Evolutionary conservation across 805 yeast species (phyloP), one percentile per base, ranked within the genome.

Genomic region (Schizosaccharomyces japonicus): DNA sequence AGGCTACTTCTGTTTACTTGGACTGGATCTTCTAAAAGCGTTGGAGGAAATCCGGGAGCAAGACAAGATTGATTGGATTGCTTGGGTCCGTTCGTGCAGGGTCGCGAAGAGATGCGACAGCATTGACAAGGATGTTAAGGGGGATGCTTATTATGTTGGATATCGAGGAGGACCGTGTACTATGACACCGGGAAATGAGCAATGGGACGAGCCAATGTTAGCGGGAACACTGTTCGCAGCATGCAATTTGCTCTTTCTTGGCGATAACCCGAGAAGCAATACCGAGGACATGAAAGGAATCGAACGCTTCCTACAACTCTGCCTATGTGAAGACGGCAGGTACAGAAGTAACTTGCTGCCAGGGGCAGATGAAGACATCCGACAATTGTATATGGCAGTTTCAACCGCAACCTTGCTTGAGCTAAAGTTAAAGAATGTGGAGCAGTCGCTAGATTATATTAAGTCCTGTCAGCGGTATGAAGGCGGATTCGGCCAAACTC

Each of bases 401-500:
- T 19, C 42, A 19, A 36, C 23, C 13, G 42, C 42, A 2, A 19
- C 42, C 27, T 30, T n/a, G 33, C 33, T 4, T 50, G 48, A 4
- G 27, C 27, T 23, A 28, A 2, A 11, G 8, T 30, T 30, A 5
- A 13, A 19, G 30, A 47, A 45, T 7, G 15, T 13, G 1, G 10
- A 15, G 27, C 27, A 11, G 5, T 28, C 33, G 6, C n/a, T 42
- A 4, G 23, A 29, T 15, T 42, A 42, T 21, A 29, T 29, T 5
- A 5, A 4, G 27, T 6, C n/a, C 8, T 42, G 31, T 29, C 33
- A 27, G 21, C 28, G 30, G 0, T 85, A 71, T 58, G 98, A 90
- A 63, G 98, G 98, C 25, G 98, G 98, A 0, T 81, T 87, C 62
- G 83, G 84, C 1, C 94, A 92, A 1, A 66, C 68, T 19, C 59